Base-by-base conservation (phyloP, 2,329 filamentous ascomycete species). In the Diplodia mutila region DNA sequence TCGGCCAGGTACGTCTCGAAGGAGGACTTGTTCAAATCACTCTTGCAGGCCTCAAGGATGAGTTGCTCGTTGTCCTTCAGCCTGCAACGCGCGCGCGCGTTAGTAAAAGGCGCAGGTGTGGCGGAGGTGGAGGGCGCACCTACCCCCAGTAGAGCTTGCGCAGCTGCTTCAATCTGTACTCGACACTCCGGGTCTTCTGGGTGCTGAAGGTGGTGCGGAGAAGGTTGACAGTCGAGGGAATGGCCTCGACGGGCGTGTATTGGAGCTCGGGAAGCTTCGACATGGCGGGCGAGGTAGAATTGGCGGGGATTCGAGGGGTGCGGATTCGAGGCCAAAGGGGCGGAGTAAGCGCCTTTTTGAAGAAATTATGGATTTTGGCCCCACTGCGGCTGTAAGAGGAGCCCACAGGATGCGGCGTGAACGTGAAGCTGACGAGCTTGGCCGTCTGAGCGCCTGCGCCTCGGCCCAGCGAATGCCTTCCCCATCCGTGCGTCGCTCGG, bases 61-160 rank as follows among this genome's bases (percentile, higher is more conserved):
- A 90, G 86, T 54, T 88, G 83, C 67, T 89, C 85, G 77, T 92
- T 90, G 83, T 98, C 94, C 71, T 89, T 89, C 72, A 97, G 79
- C 8, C 83, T 85, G 66, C 21, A n/a, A 14, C 5, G 39, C 21
- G 54, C 66, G 23, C 2, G 46, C 55, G 34, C 67, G 29, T 67
- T 49, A 55, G 23, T 70, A 72, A 55, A 16, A 73, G 55, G n/a
- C 57, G 64, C 25, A 59, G 48, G 27, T 12, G 37, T 23, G 16
- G 48, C 39, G 27, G 27, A n/a, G 18, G 18, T 34, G 48, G 11
- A 16, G 42, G n/a, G 23, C 7, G 27, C 2, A 54, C 79, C 79
- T 72, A 85, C 83, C 87, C 93, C 95, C 95, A 98, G 84, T 97
- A 98, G 67, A 98, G 89, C 85, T 93, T 94, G 73, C 94, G 91